phyloP scores from a whole-genome alignment of 2,329 filamentous ascomycete genomes.

The Colletotrichum cordylinicola region DNA sequence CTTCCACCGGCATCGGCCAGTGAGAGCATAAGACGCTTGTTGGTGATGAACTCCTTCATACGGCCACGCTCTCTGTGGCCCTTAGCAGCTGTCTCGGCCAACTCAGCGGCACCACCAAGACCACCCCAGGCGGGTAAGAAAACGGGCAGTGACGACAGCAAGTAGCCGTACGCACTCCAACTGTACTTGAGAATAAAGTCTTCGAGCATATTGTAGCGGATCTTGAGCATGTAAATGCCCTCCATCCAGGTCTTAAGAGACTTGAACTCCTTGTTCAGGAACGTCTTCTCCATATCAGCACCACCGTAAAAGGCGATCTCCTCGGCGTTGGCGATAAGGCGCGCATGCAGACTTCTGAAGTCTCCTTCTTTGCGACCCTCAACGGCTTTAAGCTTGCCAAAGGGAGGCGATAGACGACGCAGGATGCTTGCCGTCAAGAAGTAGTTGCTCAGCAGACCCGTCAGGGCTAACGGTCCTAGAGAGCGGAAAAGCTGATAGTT shows the following conservation, averaged over 20 bases:
- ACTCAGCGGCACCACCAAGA: slow-evolving; percentile 74
- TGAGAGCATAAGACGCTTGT: slow-evolving; percentile 97
- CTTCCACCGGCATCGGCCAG: slow-evolving; percentile 93
- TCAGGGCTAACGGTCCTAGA: slow-evolving; percentile 85
- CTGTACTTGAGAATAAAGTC: slow-evolving; percentile 98
- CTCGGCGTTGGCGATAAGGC: slow-evolving; percentile 94
- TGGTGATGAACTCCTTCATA: slow-evolving; percentile 99
- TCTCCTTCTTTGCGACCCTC: slow-evolving; percentile 96
- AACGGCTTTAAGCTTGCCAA: slow-evolving; percentile 95
- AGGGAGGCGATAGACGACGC: slow-evolving; percentile 87
- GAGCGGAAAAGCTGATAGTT: slow-evolving; percentile 97
- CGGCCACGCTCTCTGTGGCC: slow-evolving; percentile 77
- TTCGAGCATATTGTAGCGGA: slow-evolving; percentile 98
- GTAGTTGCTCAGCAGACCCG: slow-evolving; percentile 89
- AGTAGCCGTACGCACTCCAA: slow-evolving; percentile 97
- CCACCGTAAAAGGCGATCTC: slow-evolving; percentile 98
- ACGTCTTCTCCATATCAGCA: slow-evolving; percentile 91
- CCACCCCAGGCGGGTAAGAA: slow-evolving; percentile 96
- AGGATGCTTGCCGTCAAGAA: slow-evolving; percentile 92
- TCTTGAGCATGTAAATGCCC: slow-evolving; percentile 95
- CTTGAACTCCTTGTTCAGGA: slow-evolving; percentile 90
- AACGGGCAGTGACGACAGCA: slow-evolving; percentile 89
- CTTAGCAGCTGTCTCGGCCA: slow-evolving; percentile 55
- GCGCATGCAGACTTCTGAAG: slow-evolving; percentile 88
- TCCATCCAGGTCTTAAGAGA: slow-evolving; percentile 98